These are phyloP conservation scores for Clathrus columnatus DNA, from an alignment of 768 basidiomycete species.

Conservation along the genomic window DNA sequence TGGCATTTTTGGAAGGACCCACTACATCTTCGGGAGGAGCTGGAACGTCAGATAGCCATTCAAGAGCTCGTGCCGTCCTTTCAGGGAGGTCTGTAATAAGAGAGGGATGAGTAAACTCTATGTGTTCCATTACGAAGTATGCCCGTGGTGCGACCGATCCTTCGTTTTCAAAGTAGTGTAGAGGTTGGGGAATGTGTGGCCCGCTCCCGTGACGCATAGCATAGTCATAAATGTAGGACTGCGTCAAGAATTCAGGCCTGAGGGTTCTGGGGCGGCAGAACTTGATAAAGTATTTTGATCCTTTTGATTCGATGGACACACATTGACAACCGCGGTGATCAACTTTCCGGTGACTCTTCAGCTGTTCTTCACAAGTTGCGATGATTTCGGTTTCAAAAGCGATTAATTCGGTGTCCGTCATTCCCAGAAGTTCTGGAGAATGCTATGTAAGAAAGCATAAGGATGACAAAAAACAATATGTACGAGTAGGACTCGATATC, in stretches of 20 bases:
- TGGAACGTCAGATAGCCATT: constrained; percentile 20
- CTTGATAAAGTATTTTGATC: constrained; percentile 18
- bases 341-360: not conserved
- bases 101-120: constrained; percentile 20
- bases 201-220: constrained; percentile 9
- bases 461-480: no score
- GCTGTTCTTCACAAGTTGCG: not conserved
- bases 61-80: constrained; percentile 17
- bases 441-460: no score
- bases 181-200: constrained; percentile 21
- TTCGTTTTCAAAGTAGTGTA: constrained; percentile 17
- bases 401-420: not conserved
- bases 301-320: not conserved
- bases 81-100: constrained; percentile 15
- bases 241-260: constrained; percentile 16
- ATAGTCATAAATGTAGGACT: constrained; percentile 15
- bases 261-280: constrained; percentile 16
- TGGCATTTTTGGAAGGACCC: not conserved
- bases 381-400: not conserved
- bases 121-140: constrained; percentile 24
- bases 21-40: constrained; percentile 18
- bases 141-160: no score
- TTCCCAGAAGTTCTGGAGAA: no score
- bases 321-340: not conserved
- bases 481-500: no score